Conservation (phyloP, 1,139 yeast species). For the Hansenula sp. region DNA sequence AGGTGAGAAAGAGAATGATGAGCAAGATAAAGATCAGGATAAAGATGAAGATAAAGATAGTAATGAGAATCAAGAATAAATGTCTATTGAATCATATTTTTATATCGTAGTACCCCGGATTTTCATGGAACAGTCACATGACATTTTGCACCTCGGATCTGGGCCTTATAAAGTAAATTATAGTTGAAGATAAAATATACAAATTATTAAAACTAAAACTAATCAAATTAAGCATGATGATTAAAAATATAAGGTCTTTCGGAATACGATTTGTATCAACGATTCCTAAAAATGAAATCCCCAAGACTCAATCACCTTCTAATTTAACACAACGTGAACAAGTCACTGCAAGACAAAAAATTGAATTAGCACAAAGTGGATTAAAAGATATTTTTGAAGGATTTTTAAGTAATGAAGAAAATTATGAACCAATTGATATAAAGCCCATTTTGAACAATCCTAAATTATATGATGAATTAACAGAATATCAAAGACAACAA, state of each 20-base stretch:
- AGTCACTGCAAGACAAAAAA: constrained; percentile 16
- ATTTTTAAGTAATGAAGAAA: constrained; percentile 26
- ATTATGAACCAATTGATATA: constrained; percentile 47
- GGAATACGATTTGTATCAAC: not conserved
- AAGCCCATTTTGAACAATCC: constrained; percentile 48
- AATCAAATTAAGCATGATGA: not conserved
- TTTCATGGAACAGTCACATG: no score
- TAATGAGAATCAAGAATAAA: constrained; percentile 16
- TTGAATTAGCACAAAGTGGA: constrained; percentile 20
- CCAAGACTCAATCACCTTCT: constrained; percentile 2
- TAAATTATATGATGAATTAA: constrained; percentile 37
- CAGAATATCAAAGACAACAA: constrained; percentile 56
- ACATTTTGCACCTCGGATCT: no score
- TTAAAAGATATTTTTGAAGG: constrained; percentile 26
- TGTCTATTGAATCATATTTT: no score
- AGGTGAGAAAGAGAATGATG: constrained; percentile 25
- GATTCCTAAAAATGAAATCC: not conserved
- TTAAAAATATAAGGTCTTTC: not conserved
- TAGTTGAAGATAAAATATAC: no score
- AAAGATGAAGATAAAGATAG: not conserved
- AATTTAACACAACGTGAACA: constrained; percentile 2
- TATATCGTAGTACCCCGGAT: no score
- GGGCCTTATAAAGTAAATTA: no score
- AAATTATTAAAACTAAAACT: constrained; percentile 17
- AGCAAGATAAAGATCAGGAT: not conserved